A percentile compares a stretch with the other conserved stretches of the same genome.
Conservation (phyloP, 1,284 basidiomycete genomes). For the Ustilago lituana region DNA sequence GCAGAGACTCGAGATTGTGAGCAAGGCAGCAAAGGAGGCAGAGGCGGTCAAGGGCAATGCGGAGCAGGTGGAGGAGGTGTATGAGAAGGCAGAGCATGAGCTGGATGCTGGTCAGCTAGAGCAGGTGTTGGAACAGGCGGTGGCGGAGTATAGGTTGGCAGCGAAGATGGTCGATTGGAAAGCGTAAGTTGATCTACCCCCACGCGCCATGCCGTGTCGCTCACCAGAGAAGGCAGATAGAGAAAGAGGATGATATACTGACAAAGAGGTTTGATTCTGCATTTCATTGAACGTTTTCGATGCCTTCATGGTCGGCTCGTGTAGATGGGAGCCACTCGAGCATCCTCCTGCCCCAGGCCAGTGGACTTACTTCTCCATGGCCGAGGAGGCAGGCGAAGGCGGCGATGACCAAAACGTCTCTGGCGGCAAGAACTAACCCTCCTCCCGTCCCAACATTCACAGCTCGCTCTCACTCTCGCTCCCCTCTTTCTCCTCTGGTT, state of each 20-base stretch:
- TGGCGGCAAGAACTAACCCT: slow-evolving; percentile 25
- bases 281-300: too few species aligned
- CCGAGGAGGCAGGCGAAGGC: slow-evolving; percentile 62
- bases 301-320: slow-evolving; percentile 5
- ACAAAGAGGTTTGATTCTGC: too few species aligned
- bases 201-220: slow-evolving; percentile 16
- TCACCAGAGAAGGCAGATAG: slow-evolving; percentile 5
- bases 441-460: not conserved
- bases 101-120: slow-evolving; percentile 72
- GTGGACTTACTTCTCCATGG: slow-evolving; percentile 78
- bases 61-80: slow-evolving; percentile 73
- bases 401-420: slow-evolving; percentile 45
- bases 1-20: slow-evolving; percentile 79
- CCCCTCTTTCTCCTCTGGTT: not conserved
- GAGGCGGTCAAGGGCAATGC: slow-evolving; percentile 71
- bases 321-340: slow-evolving; percentile 85
- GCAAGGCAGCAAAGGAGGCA: slow-evolving; percentile 31
- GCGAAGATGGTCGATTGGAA: slow-evolving; percentile 93
- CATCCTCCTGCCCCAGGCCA: slow-evolving; percentile 82
- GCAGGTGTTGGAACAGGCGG: slow-evolving; percentile 82
- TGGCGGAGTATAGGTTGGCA: slow-evolving; percentile 81
- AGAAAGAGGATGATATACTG: not conserved
- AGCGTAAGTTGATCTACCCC: slow-evolving; percentile 76
- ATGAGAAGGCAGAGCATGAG: slow-evolving; percentile 76
- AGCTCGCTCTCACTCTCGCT: not conserved